Conservation (phyloP, 75 land plant genomes). For the Chamaecyparis obtusa region DNA sequence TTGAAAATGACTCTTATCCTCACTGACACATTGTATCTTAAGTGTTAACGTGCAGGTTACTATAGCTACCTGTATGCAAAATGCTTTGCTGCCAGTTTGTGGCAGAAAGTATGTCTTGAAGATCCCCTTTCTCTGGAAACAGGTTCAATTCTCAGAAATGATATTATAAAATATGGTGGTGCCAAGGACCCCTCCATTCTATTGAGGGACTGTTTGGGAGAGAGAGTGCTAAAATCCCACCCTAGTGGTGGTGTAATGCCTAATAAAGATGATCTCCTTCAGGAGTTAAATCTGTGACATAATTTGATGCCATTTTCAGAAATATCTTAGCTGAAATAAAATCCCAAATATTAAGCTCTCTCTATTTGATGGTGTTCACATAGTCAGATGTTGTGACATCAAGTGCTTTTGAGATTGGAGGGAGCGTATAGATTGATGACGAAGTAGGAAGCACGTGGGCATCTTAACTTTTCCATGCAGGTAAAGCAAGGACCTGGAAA, state of each 20-base stretch:
- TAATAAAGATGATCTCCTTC: constrained; percentile 35
- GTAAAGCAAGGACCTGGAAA: not conserved
- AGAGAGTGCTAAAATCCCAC: constrained; percentile 29
- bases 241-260: constrained; percentile 62
- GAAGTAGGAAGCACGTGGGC: not conserved
- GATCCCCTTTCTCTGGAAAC: constrained; percentile 70
- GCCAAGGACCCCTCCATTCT: constrained; percentile 68
- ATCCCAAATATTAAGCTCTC: not conserved
- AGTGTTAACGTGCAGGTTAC: constrained; percentile 52
- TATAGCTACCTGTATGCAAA: constrained; percentile 94
- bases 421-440: not conserved
- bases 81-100: constrained; percentile 90
- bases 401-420: not conserved
- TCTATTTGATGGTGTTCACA: not conserved
- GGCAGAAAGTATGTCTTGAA: constrained; percentile 69
- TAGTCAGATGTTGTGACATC: not conserved
- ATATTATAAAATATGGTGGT: constrained; percentile 83
- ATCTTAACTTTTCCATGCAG: not conserved
- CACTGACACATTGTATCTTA: not conserved
- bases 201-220: constrained; percentile 49
- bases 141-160: constrained; percentile 64
- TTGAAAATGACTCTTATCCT: not conserved
- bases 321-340: not conserved
- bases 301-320: not conserved
- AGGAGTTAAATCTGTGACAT: constrained; percentile 47